Evolutionary conservation across 1,284 basidiomycete genomes (phyloP).

Genomic region (Cutaneotrichosporon cyanovorans): DNA sequence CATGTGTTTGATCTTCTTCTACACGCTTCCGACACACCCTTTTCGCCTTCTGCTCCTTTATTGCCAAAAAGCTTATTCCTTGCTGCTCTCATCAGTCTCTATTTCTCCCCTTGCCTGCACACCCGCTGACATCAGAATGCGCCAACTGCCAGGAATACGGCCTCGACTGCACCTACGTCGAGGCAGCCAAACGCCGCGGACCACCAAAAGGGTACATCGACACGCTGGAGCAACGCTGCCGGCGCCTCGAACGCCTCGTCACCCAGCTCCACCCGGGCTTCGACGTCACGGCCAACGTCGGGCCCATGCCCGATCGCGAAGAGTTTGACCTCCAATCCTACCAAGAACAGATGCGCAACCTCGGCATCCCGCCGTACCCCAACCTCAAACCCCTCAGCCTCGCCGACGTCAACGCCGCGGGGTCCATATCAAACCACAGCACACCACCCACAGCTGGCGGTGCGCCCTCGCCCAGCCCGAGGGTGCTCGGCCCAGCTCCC

Average conservation of each 20-base stretch:
- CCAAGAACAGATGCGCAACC: conserved; percentile 24
- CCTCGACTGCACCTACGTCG: conserved; percentile 66
- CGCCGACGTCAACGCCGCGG: not conserved
- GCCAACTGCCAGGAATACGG: conserved; percentile 69
- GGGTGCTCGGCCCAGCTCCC: conserved; percentile 27
- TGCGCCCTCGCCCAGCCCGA: conserved; percentile 20
- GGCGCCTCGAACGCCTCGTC: conserved; percentile 63
- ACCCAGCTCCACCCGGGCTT: conserved; percentile 59
- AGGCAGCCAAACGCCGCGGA: conserved; percentile 70
- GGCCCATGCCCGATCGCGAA: conserved; percentile 60
- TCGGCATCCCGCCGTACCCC: conserved; percentile 37
- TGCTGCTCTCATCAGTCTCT: no score
- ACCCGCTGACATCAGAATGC: conserved; percentile 48
- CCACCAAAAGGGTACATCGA: conserved; percentile 77
- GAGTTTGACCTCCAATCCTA: conserved; percentile 56
- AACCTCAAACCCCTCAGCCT: conserved; percentile 23
- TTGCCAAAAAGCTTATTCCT: no score
- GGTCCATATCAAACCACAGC: not conserved
- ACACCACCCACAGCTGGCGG: conserved; percentile 17
- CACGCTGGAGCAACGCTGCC: conserved; percentile 60
- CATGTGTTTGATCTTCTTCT: not conserved
- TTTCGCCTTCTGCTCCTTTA: not conserved
- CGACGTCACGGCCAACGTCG: conserved; percentile 61
- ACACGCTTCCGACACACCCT: not conserved
- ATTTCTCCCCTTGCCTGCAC: not conserved